Base-by-base conservation (phyloP, 2,329 filamentous ascomycete genomes). In the Fusarium praegraminearum region DNA sequence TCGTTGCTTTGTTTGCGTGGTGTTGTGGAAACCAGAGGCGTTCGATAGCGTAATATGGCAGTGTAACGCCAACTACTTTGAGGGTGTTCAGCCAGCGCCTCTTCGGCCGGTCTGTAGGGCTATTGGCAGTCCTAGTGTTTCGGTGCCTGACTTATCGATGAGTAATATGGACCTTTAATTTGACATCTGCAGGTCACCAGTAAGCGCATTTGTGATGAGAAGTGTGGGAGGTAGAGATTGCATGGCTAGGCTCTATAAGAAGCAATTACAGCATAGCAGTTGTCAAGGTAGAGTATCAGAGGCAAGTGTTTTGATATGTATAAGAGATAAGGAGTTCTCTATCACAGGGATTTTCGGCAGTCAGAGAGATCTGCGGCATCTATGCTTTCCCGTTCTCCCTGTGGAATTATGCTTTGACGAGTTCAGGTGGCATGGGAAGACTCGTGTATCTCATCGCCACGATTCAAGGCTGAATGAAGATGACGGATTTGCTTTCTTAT, bases 21-120 rank as follows among this genome's bases (percentile, higher is more conserved):
- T 41, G 30, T 45, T 55, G 49, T 22, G 24, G 41, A 32, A 28
- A 35, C 35, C 3, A 16, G 20, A 15, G 35, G 60, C 46, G 35
- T 65, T 65, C 45, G 20, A 65, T 65, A 65, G 62, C 49, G 24
- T 5, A 12, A 0, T 60, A 41, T 65, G 60, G 60, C 53, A 10
- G 24, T 15, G 26, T 16, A 40, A 20, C 15, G 38, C 24, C 52
- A 33, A 11, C 35, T 36, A 6, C 8, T 30, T 53, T 59, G 12
- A 53, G 53, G 33, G n/a, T 38, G 10, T 41, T 59, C 62, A 65
- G 62, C 62, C 43, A 41, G 36, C 46, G 53, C 41, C 62, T 47
- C 35, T 43, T 18, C 15, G 16, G 60, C 13, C 62, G 35, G 32
- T 7, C 13, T 13, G 3, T 65, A 28, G 35, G 26, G 41, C 60